Base-by-base conservation (phyloP, 164 flowering plant species). In the Brasenia schreberi region DNA sequence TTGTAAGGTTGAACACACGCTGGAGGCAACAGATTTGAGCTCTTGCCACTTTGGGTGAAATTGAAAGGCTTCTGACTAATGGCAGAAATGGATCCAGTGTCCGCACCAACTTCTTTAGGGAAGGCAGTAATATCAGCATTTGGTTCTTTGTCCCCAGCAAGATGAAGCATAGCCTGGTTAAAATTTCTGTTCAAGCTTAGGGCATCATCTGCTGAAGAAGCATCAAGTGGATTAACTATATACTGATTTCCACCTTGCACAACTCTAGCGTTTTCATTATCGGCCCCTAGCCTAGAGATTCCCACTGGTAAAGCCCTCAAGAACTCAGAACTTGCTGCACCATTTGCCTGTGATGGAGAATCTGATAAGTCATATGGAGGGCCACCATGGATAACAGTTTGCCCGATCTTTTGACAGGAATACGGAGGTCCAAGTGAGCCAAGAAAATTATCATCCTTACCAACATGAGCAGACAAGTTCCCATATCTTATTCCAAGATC, bases 361-460 rank as follows among this genome's bases (percentile, higher is more conserved):
- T 60, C 69, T 19, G 85, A 76, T 53, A 80, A 71, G 70, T 92
- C 98, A 77, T 81, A 81, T 68, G 84, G 63, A 6, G 87, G 83
- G 73, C 80, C 73, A 63, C 77, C 83, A 64, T 73, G 85, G 58
- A 80, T 18, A 17, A 87, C 84, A 70, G 74, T 76, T 73, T 77
- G 91, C 71, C 70, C 70, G 71, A 87, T 86, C 75, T 85, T 82
- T 91, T 90, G 81, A 5, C 81, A 19, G 52, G 83, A 63, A 61
- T 83, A 81, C 5, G 71, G 67, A 65, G 80, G 84, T 17, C 83
- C 89, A 66, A 78, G 91, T 42, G 86, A 64, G 7, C 66, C 72
- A 64, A 83, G 88, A 65, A 81, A 79, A 62, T 70, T 39, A 73
- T 74, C 81, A 33, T 90, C 93, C 45, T 77, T 67, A 45, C 83